Conservation (phyloP, 2,329 filamentous ascomycete genomes). For the Arthrobotrys conoides region DNA sequence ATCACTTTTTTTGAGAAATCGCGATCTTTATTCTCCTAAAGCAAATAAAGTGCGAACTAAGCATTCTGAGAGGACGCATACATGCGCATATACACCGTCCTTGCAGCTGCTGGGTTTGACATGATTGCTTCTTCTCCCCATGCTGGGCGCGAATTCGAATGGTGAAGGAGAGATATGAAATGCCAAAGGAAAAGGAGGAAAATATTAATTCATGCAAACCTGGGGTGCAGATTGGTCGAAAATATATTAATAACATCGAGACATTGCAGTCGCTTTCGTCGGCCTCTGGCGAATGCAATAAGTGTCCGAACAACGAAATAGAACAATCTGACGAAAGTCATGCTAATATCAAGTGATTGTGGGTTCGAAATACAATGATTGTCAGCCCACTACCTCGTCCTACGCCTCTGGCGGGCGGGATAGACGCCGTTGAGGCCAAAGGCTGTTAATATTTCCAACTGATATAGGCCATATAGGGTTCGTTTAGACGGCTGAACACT, state of each 20-base stretch:
- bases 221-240: slow-evolving; percentile 8
- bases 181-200: slow-evolving; percentile 14
- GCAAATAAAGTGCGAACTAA: slow-evolving; percentile 41
- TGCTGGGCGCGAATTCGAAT: background rate
- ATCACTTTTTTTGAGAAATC: slow-evolving; percentile 15
- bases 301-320: background rate
- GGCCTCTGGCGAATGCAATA: background rate
- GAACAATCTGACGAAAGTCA: slow-evolving; percentile 37
- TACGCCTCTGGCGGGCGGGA: slow-evolving; percentile 10
- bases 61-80: slow-evolving; percentile 28
- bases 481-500: slow-evolving; percentile 37
- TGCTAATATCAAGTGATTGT: slow-evolving; percentile 56
- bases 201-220: slow-evolving; percentile 28
- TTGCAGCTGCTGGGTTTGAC: slow-evolving; percentile 10
- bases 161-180: background rate
- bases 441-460: slow-evolving; percentile 35
- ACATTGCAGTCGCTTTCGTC: slow-evolving; percentile 5
- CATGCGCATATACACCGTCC: slow-evolving; percentile 14
- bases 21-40: slow-evolving; percentile 46
- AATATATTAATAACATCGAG: slow-evolving; percentile 7
- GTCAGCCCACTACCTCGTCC: slow-evolving; percentile 35
- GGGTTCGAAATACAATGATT: slow-evolving; percentile 40
- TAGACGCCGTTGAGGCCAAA: slow-evolving; percentile 38
- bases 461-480: slow-evolving; percentile 31
- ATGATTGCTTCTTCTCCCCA: slow-evolving; percentile 13